Percentiles rank a stretch among this genome's conserved stretches.
Evolutionary conservation across 1,284 basidiomycete species (phyloP).

Genomic region (Caloboletus inedulis): DNA sequence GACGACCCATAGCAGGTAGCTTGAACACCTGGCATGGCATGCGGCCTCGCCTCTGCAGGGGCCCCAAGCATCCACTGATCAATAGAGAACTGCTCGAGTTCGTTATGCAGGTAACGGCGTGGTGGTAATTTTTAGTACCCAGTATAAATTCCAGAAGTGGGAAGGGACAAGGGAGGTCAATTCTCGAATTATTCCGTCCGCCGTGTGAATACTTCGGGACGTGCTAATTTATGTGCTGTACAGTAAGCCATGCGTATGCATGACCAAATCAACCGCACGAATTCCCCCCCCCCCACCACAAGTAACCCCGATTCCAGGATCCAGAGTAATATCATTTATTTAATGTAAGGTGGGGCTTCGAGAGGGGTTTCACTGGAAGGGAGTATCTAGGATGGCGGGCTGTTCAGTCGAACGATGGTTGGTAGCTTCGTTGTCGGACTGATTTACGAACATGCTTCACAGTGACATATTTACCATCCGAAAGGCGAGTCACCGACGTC

Average conservation of each 20-base stretch:
- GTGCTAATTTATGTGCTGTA: neutral
- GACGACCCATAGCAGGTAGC: neutral
- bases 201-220: neutral
- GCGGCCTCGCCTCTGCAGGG: too few species aligned
- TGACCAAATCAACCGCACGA: neutral
- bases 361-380: neutral
- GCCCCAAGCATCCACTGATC: neutral
- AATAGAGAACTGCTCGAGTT: too few species aligned
- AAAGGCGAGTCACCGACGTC: too few species aligned
- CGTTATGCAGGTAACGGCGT: neutral
- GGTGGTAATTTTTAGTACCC: neutral
- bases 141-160: neutral
- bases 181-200: too few species aligned
- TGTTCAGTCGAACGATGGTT: neutral
- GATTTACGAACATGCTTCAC: too few species aligned
- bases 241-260: neutral
- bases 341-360: conserved; percentile 8
- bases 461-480: too few species aligned
- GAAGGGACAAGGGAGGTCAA: neutral
- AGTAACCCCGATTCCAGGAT: neutral
- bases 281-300: too few species aligned
- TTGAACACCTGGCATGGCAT: neutral
- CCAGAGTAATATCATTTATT: neutral
- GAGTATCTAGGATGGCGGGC: neutral
- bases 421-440: neutral